Evolutionary conservation across 1,284 basidiomycete genomes (phyloP).

Genomic region (Chiua sp.): DNA sequence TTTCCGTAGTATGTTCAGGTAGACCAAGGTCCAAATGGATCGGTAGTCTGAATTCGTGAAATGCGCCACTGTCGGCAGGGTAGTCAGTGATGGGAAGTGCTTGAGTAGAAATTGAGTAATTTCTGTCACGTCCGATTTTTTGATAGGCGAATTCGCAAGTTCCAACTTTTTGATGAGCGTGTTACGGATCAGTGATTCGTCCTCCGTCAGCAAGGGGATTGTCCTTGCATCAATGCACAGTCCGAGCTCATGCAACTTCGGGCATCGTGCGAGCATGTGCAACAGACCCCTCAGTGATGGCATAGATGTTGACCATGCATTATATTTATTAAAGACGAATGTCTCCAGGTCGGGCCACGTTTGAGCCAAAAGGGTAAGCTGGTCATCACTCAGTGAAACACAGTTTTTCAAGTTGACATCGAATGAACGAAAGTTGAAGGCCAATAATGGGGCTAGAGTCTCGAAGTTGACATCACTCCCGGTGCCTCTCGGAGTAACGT

Average conservation of each 20-base stretch:
- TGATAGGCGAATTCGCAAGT: constrained; percentile 8
- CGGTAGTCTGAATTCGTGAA: too few relatives aligned
- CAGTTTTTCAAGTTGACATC: not conserved
- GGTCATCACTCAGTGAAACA: constrained; percentile 17
- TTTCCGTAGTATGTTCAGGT: too few relatives aligned
- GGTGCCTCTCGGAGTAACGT: too few relatives aligned
- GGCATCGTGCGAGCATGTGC: constrained; percentile 16
- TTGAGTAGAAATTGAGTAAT: constrained; percentile 4
- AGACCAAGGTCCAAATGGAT: too few relatives aligned
- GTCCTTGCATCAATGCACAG: constrained; percentile 9
- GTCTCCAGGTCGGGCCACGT: constrained; percentile 19
- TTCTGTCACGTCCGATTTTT: not conserved
- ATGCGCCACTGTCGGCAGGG: too few relatives aligned
- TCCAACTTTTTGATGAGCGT: constrained; percentile 1
- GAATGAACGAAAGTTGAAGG: constrained; percentile 5
- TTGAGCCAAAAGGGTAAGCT: not conserved
- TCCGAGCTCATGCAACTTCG: constrained; percentile 6
- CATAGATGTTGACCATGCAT: too few relatives aligned
- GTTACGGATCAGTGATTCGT: constrained; percentile 9
- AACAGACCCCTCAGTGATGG: constrained; percentile 18
- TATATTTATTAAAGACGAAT: too few relatives aligned
- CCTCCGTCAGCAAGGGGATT: constrained; percentile 5
- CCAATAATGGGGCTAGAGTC: constrained; percentile 5
- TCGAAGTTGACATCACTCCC: constrained; percentile 10
- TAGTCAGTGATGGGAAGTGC: too few relatives aligned